Evolutionary conservation across 1,139 yeast species (phyloP).

Genomic region (Geotrichum histeridarum): DNA sequence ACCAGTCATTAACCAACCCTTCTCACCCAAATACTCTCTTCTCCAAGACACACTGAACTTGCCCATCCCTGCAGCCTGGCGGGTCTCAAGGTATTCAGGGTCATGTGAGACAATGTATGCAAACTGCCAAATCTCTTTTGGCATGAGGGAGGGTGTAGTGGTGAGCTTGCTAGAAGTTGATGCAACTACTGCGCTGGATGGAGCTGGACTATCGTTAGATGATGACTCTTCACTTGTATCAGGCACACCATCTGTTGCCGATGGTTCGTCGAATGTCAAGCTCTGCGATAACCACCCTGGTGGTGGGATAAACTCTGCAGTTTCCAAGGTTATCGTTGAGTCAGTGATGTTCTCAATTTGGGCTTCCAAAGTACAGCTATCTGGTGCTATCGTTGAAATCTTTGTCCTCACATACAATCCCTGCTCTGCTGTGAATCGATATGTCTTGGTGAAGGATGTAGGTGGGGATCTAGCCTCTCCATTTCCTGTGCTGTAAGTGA

Average conservation of each 20-base stretch:
- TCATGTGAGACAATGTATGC: slow-evolving; percentile 22
- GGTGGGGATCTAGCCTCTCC: neutral
- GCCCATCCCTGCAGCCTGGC: slow-evolving; percentile 25
- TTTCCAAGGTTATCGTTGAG: slow-evolving; percentile 31
- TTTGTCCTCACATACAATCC: slow-evolving; percentile 35
- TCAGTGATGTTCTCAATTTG: slow-evolving; percentile 37
- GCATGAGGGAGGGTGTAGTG: slow-evolving; percentile 23
- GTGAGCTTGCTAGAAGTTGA: neutral
- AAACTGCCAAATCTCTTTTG: slow-evolving; percentile 27
- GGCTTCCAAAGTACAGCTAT: slow-evolving; percentile 32
- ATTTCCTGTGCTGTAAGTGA: slow-evolving; percentile 24
- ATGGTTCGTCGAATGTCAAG: slow-evolving; percentile 15
- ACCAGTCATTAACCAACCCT: slow-evolving; percentile 36
- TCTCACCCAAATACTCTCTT: slow-evolving; percentile 37
- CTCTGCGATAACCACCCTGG: slow-evolving; percentile 30
- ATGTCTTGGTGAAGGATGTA: slow-evolving; percentile 28
- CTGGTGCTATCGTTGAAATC: slow-evolving; percentile 23
- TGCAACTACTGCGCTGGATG: slow-evolving; percentile 19
- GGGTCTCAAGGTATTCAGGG: slow-evolving; percentile 14
- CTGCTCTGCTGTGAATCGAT: slow-evolving; percentile 33
- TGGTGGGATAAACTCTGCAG: slow-evolving; percentile 31
- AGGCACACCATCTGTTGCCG: neutral
- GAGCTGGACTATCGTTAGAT: slow-evolving; percentile 15
- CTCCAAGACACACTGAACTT: slow-evolving; percentile 36
- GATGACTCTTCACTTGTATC: neutral